Evolutionary conservation across 2,329 filamentous ascomycete species (phyloP), one percentile per base, ranked within the genome.

Genomic region (Pyrenochaeta sp.): DNA sequence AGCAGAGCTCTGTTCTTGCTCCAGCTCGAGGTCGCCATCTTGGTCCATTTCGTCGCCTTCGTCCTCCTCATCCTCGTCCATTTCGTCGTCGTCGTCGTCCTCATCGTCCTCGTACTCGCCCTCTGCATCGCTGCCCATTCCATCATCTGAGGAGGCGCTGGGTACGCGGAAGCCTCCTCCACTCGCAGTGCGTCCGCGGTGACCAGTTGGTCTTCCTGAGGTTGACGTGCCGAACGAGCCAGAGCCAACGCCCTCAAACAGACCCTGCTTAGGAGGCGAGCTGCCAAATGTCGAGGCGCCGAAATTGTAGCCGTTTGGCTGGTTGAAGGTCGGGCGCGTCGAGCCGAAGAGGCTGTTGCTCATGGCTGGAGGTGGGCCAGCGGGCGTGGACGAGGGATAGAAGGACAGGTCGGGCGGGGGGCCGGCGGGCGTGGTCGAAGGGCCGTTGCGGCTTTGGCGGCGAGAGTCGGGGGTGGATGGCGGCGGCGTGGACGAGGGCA

Each of bases 341-440:
- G 75, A 79, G 37, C 77, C 77, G 53, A 81, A 78, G 14, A 78
- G 57, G 29, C 74, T 74, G 18, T 45, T 54, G 50, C 38, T 55
- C 41, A 55, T 48, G 6, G 77, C 76, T 19, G 80, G 78, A 32
- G 80, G 80, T 14, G 74, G 74, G 3, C 78, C 81, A 43, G 76
- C 74, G 21, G 81, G 81, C 15, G 81, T 83, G 40, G 81, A 82
- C n/a, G 81, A 83, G 30, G 61, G 49, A 67, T 69, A 45, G 72
- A 74, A 50, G 15, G 55, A 55, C 8, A 48, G 35, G 30, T 78
- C 79, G 18, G 80, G 81, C 1, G 81, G 81, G 44, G 74, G 76
- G 27, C 80, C 81, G 32, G 79, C 79, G 38, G 82, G 82, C 11
- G 82, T 84, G 14, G 80, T 83, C 5, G 82, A 83, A 30, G 78